These are phyloP conservation scores for Schizonepeta tenuifolia DNA, from an alignment of 257 asterid species.

Conservation along the genomic window DNA sequence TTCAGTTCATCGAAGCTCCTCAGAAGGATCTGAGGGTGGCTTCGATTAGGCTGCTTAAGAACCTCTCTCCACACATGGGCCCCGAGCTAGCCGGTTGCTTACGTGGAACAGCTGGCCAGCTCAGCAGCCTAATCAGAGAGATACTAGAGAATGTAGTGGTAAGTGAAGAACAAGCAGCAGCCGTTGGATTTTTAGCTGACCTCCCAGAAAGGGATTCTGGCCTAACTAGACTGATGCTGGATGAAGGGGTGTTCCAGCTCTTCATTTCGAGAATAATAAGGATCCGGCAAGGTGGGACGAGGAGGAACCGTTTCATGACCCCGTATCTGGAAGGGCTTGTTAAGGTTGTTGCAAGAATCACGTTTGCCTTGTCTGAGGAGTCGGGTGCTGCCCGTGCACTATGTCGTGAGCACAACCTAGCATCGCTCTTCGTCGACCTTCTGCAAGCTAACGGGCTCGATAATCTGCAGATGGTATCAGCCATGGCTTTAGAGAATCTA, in stretches of 20 bases:
- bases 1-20: slow-evolving; percentile 92
- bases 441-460: slow-evolving; percentile 83
- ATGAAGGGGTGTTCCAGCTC: slow-evolving; percentile 63
- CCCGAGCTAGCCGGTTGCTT: slow-evolving; percentile 74
- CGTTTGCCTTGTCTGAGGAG: slow-evolving; percentile 64
- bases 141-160: slow-evolving; percentile 65
- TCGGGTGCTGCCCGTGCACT: slow-evolving; percentile 58
- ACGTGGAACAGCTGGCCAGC: slow-evolving; percentile 78
- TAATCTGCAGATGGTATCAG: slow-evolving; percentile 86
- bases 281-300: slow-evolving; percentile 72
- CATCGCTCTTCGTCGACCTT: slow-evolving; percentile 74
- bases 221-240: slow-evolving; percentile 77
- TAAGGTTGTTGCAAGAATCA: slow-evolving; percentile 78
- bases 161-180: slow-evolving; percentile 92
- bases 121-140: slow-evolving; percentile 63
- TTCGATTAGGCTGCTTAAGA: slow-evolving; percentile 74
- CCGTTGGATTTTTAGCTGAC: slow-evolving; percentile 78
- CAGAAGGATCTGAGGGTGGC: slow-evolving; percentile 82
- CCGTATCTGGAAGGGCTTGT: slow-evolving; percentile 94
- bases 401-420: slow-evolving; percentile 64
- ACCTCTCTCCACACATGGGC: slow-evolving; percentile 86
- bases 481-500: slow-evolving; percentile 84
- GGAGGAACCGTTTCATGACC: slow-evolving; percentile 80
- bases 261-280: slow-evolving; percentile 55
- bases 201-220: slow-evolving; percentile 85